Evolutionary conservation across 1,139 yeast species (phyloP).

Genomic region (Yamadazyma atmosphaerica): DNA sequence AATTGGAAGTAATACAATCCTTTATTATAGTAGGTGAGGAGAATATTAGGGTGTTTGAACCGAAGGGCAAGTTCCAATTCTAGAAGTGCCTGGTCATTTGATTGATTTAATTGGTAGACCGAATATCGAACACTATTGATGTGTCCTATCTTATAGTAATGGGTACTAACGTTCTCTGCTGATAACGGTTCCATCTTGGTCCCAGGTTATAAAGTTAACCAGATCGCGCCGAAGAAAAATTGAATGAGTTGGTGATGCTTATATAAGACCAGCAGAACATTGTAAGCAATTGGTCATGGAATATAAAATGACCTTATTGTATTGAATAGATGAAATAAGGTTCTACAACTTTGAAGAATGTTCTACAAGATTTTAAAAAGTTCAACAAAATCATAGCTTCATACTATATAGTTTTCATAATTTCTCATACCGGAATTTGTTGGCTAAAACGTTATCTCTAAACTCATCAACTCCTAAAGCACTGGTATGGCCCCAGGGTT

Average conservation of each 20-base stretch:
- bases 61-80: constrained; percentile 63
- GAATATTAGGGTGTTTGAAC: constrained; percentile 47
- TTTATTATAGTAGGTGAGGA: constrained; percentile 60
- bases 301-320: too few species aligned
- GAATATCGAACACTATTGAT: constrained; percentile 31
- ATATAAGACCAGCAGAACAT: too few species aligned
- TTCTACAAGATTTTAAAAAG: too few species aligned
- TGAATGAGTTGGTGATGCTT: too few species aligned
- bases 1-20: constrained; percentile 59
- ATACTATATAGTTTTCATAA: constrained; percentile 4
- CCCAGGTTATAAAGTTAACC: too few species aligned
- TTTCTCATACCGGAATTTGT: constrained; percentile 24
- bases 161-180: constrained; percentile 34
- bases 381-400: too few species aligned
- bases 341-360: too few species aligned
- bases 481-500: constrained; percentile 34
- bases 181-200: constrained; percentile 20
- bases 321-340: background rate
- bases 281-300: too few species aligned
- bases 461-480: constrained; percentile 35
- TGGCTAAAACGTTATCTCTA: constrained; percentile 29
- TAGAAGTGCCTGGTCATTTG: constrained; percentile 43
- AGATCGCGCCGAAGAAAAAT: too few species aligned
- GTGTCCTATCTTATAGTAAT: constrained; percentile 45
- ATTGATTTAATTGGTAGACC: constrained; percentile 18